Evolutionary conservation across 2,329 filamentous ascomycete species (phyloP).

Genomic region (Penicillium italicum): DNA sequence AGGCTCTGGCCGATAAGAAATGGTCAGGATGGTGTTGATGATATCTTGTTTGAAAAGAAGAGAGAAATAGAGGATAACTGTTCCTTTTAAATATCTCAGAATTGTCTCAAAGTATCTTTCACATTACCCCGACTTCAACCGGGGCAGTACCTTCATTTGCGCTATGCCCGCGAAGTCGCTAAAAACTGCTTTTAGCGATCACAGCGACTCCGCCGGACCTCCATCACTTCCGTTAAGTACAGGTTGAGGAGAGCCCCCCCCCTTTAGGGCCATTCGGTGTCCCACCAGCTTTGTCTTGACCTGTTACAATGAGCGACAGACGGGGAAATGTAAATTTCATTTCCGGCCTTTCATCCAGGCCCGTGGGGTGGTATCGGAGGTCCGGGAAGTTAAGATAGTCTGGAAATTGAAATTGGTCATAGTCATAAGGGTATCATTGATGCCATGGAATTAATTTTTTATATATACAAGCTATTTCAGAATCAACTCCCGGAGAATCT

Average conservation of each 20-base stretch:
- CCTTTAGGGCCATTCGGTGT: constrained; percentile 25
- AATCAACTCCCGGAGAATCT: constrained; percentile 51
- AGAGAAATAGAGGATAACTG: background rate
- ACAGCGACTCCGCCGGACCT: constrained; percentile 24
- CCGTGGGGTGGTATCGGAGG: background rate
- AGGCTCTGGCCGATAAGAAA: background rate
- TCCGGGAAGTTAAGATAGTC: background rate
- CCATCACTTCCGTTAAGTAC: constrained; percentile 47
- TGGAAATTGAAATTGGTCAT: too few relatives aligned
- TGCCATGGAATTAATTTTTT: constrained; percentile 11
- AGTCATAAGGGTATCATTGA: constrained; percentile 25
- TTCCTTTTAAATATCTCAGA: background rate
- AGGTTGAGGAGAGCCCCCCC: constrained; percentile 43
- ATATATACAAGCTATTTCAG: constrained; percentile 18
- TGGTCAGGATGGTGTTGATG: background rate
- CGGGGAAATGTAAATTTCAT: constrained; percentile 12
- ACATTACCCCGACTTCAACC: constrained; percentile 9
- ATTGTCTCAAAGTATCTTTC: constrained; percentile 7
- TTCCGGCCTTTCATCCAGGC: background rate
- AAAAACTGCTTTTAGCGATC: constrained; percentile 49
- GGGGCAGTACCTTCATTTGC: constrained; percentile 12
- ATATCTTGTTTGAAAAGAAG: background rate
- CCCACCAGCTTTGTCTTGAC: constrained; percentile 22
- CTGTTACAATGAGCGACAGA: constrained; percentile 9
- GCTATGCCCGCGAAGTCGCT: constrained; percentile 30